phyloP scores from a whole-genome alignment of 495 filamentous ascomycete genomes.

The Clavariopsis aquatica region DNA sequence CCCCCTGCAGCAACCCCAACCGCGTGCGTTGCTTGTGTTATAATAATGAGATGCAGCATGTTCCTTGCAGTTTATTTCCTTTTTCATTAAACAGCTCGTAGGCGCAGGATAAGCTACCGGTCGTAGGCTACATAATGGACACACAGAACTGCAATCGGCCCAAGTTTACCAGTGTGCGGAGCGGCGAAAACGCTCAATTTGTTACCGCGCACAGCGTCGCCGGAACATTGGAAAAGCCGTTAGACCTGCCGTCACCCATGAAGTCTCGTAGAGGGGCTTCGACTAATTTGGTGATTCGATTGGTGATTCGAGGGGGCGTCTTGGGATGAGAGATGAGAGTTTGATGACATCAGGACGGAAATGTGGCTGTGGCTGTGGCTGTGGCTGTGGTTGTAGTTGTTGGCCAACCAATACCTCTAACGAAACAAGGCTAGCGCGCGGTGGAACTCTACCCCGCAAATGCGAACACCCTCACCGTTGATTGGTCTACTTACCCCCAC shows the following conservation, averaged over 20 bases:
- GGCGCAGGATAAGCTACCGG: neutral
- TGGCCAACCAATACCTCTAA: neutral
- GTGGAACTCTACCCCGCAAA: conserved; percentile 6
- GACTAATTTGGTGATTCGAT: too few relatives aligned
- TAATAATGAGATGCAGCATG: neutral
- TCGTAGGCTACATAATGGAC: neutral
- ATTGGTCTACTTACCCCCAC: neutral
- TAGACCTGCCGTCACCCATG: too few relatives aligned
- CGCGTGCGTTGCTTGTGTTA: neutral
- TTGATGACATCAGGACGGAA: too few relatives aligned
- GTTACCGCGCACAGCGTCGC: conserved; percentile 1
- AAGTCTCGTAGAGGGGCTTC: too few relatives aligned
- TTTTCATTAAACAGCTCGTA: neutral
- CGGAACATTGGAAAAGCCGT: neutral
- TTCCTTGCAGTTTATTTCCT: neutral
- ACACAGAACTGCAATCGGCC: neutral
- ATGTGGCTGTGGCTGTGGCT: too few relatives aligned
- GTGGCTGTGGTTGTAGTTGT: too few relatives aligned
- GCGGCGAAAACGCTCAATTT: neutral
- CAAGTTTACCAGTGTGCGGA: too few relatives aligned
- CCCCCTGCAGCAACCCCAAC: neutral
- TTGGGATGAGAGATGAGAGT: too few relatives aligned
- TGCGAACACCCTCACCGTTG: conserved; percentile 1
- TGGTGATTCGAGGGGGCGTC: too few relatives aligned
- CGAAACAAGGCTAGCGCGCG: conserved; percentile 11